These are phyloP conservation scores for Lentinula guzmanii DNA, from an alignment of 768 basidiomycete genomes.

Conservation along the genomic window DNA sequence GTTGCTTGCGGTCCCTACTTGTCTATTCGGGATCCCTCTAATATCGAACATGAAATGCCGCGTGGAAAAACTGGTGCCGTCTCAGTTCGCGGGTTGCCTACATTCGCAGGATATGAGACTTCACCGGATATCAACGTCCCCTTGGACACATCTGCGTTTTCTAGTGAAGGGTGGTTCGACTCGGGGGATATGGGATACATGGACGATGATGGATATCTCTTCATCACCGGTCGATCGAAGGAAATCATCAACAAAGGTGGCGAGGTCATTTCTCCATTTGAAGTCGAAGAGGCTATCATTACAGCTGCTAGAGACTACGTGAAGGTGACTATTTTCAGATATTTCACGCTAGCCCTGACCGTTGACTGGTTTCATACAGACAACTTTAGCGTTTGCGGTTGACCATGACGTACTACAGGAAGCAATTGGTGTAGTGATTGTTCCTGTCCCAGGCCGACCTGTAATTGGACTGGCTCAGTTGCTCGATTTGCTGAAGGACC, in stretches of 20 bases:
- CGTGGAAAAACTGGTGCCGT: conserved; percentile 43
- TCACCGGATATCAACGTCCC: conserved; percentile 35
- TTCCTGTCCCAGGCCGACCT: conserved; percentile 25
- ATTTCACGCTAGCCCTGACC: neutral
- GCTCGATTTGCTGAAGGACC: conserved; percentile 35
- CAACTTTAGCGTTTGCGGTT: conserved; percentile 35
- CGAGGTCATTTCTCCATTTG: conserved; percentile 56
- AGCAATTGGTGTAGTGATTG: conserved; percentile 38
- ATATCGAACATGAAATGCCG: conserved; percentile 29
- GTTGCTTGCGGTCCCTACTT: conserved; percentile 41
- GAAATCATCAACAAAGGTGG: conserved; percentile 59
- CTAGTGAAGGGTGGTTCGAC: conserved; percentile 48
- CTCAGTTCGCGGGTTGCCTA: conserved; percentile 48
- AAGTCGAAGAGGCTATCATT: conserved; percentile 52
- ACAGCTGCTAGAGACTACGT: conserved; percentile 33
- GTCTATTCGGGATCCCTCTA: conserved; percentile 32
- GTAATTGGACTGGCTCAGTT: conserved; percentile 35
- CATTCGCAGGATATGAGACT: conserved; percentile 45
- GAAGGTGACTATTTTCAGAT: conserved; percentile 19
- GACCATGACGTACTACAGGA: conserved; percentile 44
- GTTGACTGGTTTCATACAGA: conserved; percentile 15
- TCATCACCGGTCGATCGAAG: conserved; percentile 53
- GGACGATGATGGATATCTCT: conserved; percentile 42
- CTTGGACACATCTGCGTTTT: conserved; percentile 41
- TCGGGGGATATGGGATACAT: conserved; percentile 42